These are phyloP conservation scores for Pochonia chlamydosporia DNA, from an alignment of 2,329 filamentous ascomycete genomes.

Conservation along the genomic window DNA sequence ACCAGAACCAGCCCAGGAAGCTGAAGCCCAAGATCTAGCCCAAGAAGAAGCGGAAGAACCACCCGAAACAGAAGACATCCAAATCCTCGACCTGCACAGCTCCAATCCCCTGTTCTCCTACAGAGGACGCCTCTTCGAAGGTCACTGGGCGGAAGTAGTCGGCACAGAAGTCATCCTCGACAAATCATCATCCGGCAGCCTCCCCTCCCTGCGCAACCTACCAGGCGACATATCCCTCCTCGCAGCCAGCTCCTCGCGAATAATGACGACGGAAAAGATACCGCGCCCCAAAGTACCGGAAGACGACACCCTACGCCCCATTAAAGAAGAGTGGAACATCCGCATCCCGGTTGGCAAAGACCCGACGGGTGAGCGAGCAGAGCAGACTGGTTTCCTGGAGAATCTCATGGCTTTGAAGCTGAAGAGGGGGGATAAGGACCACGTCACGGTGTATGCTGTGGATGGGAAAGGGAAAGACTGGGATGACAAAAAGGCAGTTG, in stretches of 20 bases:
- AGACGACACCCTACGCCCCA: conserved; percentile 29
- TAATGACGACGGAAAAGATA: conserved; percentile 47
- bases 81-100: conserved; percentile 79
- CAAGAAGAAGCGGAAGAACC: conserved; percentile 9
- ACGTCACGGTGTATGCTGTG: conserved; percentile 54
- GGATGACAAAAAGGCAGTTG: conserved; percentile 35
- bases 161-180: conserved; percentile 79
- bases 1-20: background rate
- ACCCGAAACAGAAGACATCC: conserved; percentile 43
- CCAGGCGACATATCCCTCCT: conserved; percentile 59
- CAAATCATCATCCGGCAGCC: conserved; percentile 27
- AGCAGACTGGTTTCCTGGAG: conserved; percentile 55
- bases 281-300: conserved; percentile 40
- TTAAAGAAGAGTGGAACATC: conserved; percentile 37
- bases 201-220: conserved; percentile 40
- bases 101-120: conserved; percentile 73
- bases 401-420: conserved; percentile 60
- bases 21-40: background rate
- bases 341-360: conserved; percentile 40
- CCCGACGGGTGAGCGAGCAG: conserved; percentile 40
- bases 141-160: conserved; percentile 74
- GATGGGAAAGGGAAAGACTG: conserved; percentile 36
- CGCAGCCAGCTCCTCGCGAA: conserved; percentile 59
- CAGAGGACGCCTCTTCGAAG: conserved; percentile 70
- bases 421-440: conserved; percentile 57